Base-by-base conservation (phyloP, 139 green algal species). In the Mesotaenium endlicherianum region DNA sequence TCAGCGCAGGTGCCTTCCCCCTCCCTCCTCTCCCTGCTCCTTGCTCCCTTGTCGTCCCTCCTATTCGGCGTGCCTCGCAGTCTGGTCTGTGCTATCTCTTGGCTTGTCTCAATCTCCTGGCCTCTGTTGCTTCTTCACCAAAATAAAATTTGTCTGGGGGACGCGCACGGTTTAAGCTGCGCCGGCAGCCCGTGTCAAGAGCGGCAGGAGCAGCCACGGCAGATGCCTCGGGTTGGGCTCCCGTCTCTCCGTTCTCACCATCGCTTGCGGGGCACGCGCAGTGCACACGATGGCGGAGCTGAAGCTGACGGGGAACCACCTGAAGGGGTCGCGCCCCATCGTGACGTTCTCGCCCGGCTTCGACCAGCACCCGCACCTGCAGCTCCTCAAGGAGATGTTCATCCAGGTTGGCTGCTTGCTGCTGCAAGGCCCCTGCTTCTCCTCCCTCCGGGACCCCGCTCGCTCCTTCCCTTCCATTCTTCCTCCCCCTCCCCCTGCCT, bases 271-370 rank as follows among this genome's bases (percentile, higher is more conserved):
- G n/a, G n/a, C n/a, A n/a, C n/a, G 5, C 40, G 44, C 82, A 87
- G 93, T 99, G 11, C 96, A 99, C 92, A 99, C 96, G 5, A 98
- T 99, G 93, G 95, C 92, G 38, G 96, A 99, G 91, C 89, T 99
- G 70, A 98, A 98, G 90, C 90, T 98, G 42, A 96, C 89, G 83
- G 95, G 95, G 42, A 99, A 99, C 87, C 96, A 98, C 92, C 91
- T 99, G 5, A 96, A 95, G 81, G 96, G 95, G 11, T 96, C 93
- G 8, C 88, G 94, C 3, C 93, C 94, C 0, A 87, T 95, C 42
- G 79, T 97, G 26, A 91, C 84, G 14, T 97, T 97, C 80, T 87
- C 94, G 26, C 36, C 82, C 60, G 60, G 78, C 49, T 99, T 99
- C 89, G 96, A 98, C 60, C 67, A 81, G 14, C 77, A 95, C 90